phyloP scores from a whole-genome alignment of 306 rosid genomes.

The Cicer judaicum region DNA sequence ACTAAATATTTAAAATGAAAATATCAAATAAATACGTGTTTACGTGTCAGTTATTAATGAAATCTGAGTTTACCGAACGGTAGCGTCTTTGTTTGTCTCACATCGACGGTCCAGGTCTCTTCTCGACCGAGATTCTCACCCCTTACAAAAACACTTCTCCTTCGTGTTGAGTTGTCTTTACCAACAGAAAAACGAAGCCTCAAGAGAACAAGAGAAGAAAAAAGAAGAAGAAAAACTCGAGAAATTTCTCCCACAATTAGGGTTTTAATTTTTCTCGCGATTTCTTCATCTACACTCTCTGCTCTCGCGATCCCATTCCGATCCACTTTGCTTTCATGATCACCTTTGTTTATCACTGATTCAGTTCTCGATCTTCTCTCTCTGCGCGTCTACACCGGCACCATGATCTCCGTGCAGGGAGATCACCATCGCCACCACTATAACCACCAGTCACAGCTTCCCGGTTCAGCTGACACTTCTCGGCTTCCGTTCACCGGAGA shows the following conservation, averaged over 20 bases:
- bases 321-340: slow-evolving; percentile 44
- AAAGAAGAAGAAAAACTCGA: slow-evolving; percentile 46
- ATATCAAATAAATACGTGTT: neutral
- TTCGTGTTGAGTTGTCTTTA: neutral
- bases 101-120: slow-evolving; percentile 46
- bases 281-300: slow-evolving; percentile 23
- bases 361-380: neutral
- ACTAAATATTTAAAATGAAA: neutral
- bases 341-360: slow-evolving; percentile 38
- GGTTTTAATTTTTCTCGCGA: slow-evolving; percentile 46
- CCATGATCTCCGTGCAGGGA: slow-evolving; percentile 80
- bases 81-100: neutral
- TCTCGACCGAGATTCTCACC: slow-evolving; percentile 37
- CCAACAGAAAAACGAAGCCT: slow-evolving; percentile 7
- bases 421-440: slow-evolving; percentile 63
- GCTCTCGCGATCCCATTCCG: slow-evolving; percentile 38
- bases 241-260: slow-evolving; percentile 45
- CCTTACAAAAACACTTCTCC: slow-evolving; percentile 21
- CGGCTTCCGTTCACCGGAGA: slow-evolving; percentile 43
- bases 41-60: slow-evolving; percentile 46
- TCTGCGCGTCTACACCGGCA: slow-evolving; percentile 9
- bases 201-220: neutral
- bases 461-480: slow-evolving; percentile 44
- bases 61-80: slow-evolving; percentile 42
- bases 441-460: slow-evolving; percentile 54